Percentiles rank a stretch among this genome's conserved stretches.
Evolutionary conservation across 352 stramenopile species (phyloP).

Genomic region (Pythium phragmiticola): DNA sequence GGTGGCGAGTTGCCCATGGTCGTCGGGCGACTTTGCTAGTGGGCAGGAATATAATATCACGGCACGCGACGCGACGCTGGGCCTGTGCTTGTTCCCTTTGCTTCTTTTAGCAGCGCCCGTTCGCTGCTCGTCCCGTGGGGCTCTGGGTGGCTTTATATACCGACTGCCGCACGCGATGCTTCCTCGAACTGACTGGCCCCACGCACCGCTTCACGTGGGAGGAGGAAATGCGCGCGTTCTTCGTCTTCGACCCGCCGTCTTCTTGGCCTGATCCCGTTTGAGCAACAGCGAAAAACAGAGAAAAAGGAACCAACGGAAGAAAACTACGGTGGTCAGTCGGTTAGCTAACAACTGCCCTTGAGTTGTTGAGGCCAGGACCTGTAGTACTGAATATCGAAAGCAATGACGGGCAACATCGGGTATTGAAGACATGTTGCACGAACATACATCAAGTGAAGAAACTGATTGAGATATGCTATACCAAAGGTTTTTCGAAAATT

Average conservation of each 20-base stretch:
- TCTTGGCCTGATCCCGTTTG: constrained; percentile 13
- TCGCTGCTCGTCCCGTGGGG: background rate
- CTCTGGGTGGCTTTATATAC: background rate
- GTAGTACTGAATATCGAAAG: no score
- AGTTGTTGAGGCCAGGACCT: no score
- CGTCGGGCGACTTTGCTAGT: background rate
- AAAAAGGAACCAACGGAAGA: constrained; percentile 1
- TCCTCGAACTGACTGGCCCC: background rate
- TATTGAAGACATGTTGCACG: background rate
- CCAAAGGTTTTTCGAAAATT: constrained; percentile 18
- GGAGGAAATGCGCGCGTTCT: background rate
- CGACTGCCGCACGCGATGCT: background rate
- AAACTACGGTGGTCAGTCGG: background rate
- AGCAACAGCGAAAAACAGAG: constrained; percentile 4
- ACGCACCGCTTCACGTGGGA: background rate
- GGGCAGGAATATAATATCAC: background rate
- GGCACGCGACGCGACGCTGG: background rate
- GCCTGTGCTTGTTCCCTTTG: background rate
- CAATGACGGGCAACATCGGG: no score
- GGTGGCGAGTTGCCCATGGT: constrained; percentile 75
- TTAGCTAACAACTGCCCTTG: background rate
- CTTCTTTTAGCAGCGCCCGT: background rate
- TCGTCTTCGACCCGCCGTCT: constrained; percentile 6
- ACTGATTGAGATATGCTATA: background rate
- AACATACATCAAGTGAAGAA: background rate